Evolutionary conservation across 257 asterid genomes (phyloP).

Genomic region (Coffea eugenioides): DNA sequence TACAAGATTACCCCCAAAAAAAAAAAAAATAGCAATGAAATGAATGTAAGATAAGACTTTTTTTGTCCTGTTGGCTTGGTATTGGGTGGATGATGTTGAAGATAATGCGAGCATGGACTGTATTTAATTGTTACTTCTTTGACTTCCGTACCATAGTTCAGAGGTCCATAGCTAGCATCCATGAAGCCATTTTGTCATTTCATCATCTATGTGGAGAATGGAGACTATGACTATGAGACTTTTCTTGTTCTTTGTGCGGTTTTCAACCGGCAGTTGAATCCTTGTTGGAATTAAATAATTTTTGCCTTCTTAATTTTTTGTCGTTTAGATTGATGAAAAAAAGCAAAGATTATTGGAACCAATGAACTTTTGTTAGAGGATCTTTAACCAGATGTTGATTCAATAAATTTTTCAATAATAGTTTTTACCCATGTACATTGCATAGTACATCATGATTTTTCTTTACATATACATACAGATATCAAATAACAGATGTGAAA

Average conservation of each 20-base stretch:
- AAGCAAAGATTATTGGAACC: background rate
- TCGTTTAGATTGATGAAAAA: background rate
- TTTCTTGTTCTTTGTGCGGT: background rate
- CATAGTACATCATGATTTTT: no score
- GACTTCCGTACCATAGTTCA: background rate
- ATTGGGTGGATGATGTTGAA: slow-evolving; percentile 30
- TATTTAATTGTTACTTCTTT: background rate
- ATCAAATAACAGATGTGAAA: no score
- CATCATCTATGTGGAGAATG: background rate
- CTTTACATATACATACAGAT: no score
- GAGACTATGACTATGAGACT: no score
- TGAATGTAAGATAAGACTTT: background rate
- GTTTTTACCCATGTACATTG: no score
- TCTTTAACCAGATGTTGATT: background rate
- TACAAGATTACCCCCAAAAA: background rate
- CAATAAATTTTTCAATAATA: no score
- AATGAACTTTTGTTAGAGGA: background rate
- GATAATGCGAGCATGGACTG: slow-evolving; percentile 28
- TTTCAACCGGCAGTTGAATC: background rate
- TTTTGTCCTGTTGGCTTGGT: slow-evolving; percentile 4
- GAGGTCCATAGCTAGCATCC: no score
- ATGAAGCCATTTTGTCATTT: no score
- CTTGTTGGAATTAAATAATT: background rate
- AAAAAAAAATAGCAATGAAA: background rate
- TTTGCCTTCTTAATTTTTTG: background rate